These are phyloP conservation scores for Yamadazyma spencermartinsiae DNA, from an alignment of 1,139 yeast species.

Conservation along the genomic window DNA sequence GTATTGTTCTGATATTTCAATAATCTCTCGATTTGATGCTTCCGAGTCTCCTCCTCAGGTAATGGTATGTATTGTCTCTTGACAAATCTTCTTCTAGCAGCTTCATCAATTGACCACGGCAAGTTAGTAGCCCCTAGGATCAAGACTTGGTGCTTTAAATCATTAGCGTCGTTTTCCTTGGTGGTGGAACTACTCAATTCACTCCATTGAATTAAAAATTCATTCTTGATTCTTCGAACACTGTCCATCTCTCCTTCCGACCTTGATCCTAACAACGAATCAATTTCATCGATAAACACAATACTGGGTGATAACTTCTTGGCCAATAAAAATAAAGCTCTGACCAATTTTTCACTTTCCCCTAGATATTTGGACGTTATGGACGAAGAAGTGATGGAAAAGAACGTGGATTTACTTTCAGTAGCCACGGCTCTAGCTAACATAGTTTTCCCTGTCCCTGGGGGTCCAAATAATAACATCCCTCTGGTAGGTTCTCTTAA, in stretches of 20 bases:
- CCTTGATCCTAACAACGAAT: slow-evolving; percentile 81
- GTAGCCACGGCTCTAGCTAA: slow-evolving; percentile 97
- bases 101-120: slow-evolving; percentile 99
- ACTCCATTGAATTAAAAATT: slow-evolving; percentile 94
- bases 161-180: slow-evolving; percentile 54
- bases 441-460: slow-evolving; percentile 99
- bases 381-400: slow-evolving; percentile 89
- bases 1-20: slow-evolving; percentile 76
- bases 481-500: slow-evolving; percentile 95
- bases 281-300: slow-evolving; percentile 95
- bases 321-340: slow-evolving; percentile 85
- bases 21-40: slow-evolving; percentile 69
- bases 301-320: slow-evolving; percentile 88
- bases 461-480: slow-evolving; percentile 95
- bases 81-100: slow-evolving; percentile 93
- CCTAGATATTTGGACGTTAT: slow-evolving; percentile 91
- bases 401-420: slow-evolving; percentile 91
- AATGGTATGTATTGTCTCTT: slow-evolving; percentile 92
- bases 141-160: slow-evolving; percentile 59
- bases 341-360: slow-evolving; percentile 89
- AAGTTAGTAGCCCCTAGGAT: slow-evolving; percentile 94
- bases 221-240: slow-evolving; percentile 87
- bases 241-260: slow-evolving; percentile 92
- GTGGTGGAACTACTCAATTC: slow-evolving; percentile 76
- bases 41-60: slow-evolving; percentile 84